These are phyloP conservation scores for Scopulariopsis brevicaulis DNA, from an alignment of 2,329 filamentous ascomycete genomes.

Conservation along the genomic window DNA sequence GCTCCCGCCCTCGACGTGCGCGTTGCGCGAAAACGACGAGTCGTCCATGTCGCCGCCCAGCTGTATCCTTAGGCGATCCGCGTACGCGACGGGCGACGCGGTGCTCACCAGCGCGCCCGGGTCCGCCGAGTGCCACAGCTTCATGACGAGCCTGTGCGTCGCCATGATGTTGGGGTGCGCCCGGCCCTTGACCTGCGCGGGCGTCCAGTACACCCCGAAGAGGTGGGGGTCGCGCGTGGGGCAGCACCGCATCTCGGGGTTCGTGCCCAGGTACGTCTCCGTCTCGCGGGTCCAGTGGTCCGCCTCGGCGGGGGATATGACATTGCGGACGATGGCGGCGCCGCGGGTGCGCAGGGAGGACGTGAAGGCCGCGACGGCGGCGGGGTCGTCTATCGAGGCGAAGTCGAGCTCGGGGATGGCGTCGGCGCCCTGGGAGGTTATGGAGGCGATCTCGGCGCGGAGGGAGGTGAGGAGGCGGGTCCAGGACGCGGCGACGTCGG, in stretches of 20 bases:
- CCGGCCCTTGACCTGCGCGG: slow-evolving; percentile 24
- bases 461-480: slow-evolving; percentile 23
- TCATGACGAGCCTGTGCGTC: slow-evolving; percentile 34
- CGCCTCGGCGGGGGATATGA: slow-evolving; percentile 16
- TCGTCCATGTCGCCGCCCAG: slow-evolving; percentile 30
- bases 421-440: slow-evolving; percentile 18
- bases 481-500: slow-evolving; percentile 25
- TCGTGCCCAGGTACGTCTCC: slow-evolving; percentile 39
- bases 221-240: slow-evolving; percentile 16
- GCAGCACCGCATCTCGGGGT: slow-evolving; percentile 24
- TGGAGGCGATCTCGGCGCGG: slow-evolving; percentile 22
- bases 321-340: slow-evolving; percentile 18
- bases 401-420: slow-evolving; percentile 31
- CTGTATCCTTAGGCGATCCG: slow-evolving; percentile 44
- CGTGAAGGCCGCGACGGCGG: slow-evolving; percentile 14
- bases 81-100: slow-evolving; percentile 43
- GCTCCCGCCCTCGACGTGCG: slow-evolving; percentile 53
- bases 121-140: slow-evolving; percentile 38
- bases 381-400: slow-evolving; percentile 19
- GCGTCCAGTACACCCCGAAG: slow-evolving; percentile 27
- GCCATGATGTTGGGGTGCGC: slow-evolving; percentile 25
- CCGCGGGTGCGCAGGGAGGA: slow-evolving; percentile 16
- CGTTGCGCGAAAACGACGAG: slow-evolving; percentile 39
- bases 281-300: slow-evolving; percentile 37
- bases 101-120: slow-evolving; percentile 28